Evolutionary conservation across 179 eudicot species (phyloP), one percentile per base, ranked within the genome.

Genomic region (Carnegiea gigantea): DNA sequence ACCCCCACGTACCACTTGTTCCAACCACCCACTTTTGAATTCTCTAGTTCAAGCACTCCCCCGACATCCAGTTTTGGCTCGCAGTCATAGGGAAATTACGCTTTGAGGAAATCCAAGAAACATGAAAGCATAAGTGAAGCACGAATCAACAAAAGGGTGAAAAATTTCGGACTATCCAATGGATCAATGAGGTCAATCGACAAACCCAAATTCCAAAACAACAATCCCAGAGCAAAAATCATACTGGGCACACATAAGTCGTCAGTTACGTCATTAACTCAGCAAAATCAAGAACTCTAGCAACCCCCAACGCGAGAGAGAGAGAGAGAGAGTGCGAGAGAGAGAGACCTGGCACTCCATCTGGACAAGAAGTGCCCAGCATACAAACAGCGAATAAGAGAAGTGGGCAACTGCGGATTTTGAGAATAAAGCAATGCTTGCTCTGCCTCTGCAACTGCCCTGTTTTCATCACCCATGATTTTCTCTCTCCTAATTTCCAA

Each of bases 271-370:
- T 33, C 44, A 15, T 59, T n/a, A 33, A 21, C 38, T 17, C 18
- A 71, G 21, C 40, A 30, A 40, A 18, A 67, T 18, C 74, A 76
- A 74, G 20, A 17, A 70, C 14, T 17, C 30, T 23, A 77, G 68
- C 12, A 70, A 51, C 30, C 46, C 28, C 18, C 0, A 33, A 0
- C 3, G 33, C 28, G 24, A 49, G 24, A 67, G 44, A 70, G 12
- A 73, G 48, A 75, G 43, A 83, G 70, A 70, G 36, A 70, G 12
- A 73, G 48, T 71, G 43, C 82, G 70, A 70, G 36, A 46, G 46
- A 70, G 36, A 62, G 14, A 9, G 13, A 92, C 95, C 98, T 92
- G 85, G 97, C 92, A 83, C 93, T 91, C 98, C 98, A 92, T 87
- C 98, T 86, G 82, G 98, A 88, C 67, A 92, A 87, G 82, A 94